Percentiles rank a stretch among this genome's conserved stretches.
These are phyloP conservation scores for Panaeolus papilionaceus DNA, from an alignment of 768 basidiomycete genomes.

Conservation along the genomic window DNA sequence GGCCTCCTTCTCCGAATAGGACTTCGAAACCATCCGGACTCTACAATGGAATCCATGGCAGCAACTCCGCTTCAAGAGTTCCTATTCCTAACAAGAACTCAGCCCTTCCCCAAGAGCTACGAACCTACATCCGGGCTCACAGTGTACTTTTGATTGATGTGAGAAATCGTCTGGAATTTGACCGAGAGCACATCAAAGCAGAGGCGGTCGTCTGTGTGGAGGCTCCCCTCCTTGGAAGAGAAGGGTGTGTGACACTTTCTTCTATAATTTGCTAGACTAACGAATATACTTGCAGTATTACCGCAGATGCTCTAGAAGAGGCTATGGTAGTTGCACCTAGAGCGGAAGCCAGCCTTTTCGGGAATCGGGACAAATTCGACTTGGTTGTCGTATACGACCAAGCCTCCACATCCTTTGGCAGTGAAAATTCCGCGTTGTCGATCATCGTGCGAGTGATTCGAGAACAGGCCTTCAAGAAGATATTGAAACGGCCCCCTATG, in stretches of 20 bases:
- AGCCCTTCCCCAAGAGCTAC: slow-evolving; percentile 63
- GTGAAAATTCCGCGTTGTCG: slow-evolving; percentile 57
- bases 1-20: slow-evolving; percentile 64
- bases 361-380: slow-evolving; percentile 87
- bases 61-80: slow-evolving; percentile 41
- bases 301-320: slow-evolving; percentile 71
- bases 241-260: slow-evolving; percentile 56
- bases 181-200: slow-evolving; percentile 71
- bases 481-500: slow-evolving; percentile 78
- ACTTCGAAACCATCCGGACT: slow-evolving; percentile 40
- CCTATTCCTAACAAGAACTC: slow-evolving; percentile 64
- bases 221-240: slow-evolving; percentile 72
- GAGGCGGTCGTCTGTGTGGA: slow-evolving; percentile 84
- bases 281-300: slow-evolving; percentile 53
- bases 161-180: slow-evolving; percentile 78
- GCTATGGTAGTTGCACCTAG: slow-evolving; percentile 74
- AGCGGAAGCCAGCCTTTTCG: slow-evolving; percentile 76
- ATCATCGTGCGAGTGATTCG: slow-evolving; percentile 72
- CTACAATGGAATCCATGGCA: slow-evolving; percentile 37
- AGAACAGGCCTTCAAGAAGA: slow-evolving; percentile 74
- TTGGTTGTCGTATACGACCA: slow-evolving; percentile 87
- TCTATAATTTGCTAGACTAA: slow-evolving; percentile 14
- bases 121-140: slow-evolving; percentile 59
- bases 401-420: slow-evolving; percentile 56
- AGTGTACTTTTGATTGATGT: slow-evolving; percentile 84